Conservation (phyloP, 1,284 basidiomycete genomes). For the Irpex sp. region DNA sequence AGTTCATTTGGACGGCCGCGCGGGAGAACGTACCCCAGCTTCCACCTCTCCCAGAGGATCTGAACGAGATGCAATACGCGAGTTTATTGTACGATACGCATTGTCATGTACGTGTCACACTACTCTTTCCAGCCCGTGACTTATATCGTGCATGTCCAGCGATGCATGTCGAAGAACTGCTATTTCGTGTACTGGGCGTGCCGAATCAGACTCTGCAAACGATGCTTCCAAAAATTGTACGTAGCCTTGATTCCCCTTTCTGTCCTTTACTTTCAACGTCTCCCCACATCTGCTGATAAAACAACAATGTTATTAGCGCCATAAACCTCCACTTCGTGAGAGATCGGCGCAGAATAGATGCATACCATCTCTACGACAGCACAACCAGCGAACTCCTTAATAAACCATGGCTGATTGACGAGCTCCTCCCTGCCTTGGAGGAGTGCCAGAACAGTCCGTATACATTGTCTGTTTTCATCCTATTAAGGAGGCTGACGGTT, state of each 20-base stretch:
- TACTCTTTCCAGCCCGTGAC: neutral
- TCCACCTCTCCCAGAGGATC: neutral
- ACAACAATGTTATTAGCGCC: neutral
- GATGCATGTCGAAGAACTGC: neutral
- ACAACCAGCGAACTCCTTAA: too few relatives aligned
- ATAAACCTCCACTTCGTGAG: too few relatives aligned
- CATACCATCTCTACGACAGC: too few relatives aligned
- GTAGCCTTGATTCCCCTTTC: neutral
- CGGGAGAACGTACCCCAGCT: neutral
- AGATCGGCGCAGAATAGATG: too few relatives aligned
- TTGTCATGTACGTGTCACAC: neutral
- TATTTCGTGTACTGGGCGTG: neutral
- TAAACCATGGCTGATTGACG: too few relatives aligned
- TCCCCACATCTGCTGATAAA: neutral
- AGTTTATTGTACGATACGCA: neutral
- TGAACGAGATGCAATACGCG: neutral
- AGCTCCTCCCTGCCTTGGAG: too few relatives aligned
- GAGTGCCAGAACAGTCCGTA: too few relatives aligned
- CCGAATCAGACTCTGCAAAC: neutral
- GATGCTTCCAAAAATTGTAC: neutral
- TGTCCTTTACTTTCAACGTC: neutral
- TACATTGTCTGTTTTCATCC: neutral
- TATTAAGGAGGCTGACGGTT: neutral
- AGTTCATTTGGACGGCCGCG: neutral
- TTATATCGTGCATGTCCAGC: neutral